These are phyloP conservation scores for Nothophoma quercina DNA, from an alignment of 2,329 filamentous ascomycete species.

Conservation along the genomic window DNA sequence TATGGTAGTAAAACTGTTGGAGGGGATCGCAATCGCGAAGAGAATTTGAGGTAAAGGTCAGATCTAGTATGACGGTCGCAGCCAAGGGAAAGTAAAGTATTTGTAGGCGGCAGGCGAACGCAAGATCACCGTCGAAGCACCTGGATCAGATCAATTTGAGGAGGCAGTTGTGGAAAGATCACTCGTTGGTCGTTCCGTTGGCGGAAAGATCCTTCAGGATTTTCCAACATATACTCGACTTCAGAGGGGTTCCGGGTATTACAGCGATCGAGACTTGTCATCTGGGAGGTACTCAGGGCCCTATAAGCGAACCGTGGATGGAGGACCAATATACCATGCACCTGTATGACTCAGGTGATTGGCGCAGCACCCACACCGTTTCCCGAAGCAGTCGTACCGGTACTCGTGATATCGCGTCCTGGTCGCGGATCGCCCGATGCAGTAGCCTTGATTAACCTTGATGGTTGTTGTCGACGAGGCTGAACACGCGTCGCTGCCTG, in stretches of 20 bases:
- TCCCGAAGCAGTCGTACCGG: neutral
- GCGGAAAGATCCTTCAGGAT: too few relatives aligned
- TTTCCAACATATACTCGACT: too few relatives aligned
- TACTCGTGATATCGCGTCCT: constrained; percentile 7
- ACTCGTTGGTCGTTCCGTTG: neutral
- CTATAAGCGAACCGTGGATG: constrained; percentile 1
- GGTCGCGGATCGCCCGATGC: neutral
- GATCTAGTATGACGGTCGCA: neutral
- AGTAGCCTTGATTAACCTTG: neutral
- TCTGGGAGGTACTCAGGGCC: neutral
- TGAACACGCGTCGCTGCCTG: constrained; percentile 9
- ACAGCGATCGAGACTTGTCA: neutral
- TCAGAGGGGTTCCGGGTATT: too few relatives aligned
- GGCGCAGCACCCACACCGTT: neutral
- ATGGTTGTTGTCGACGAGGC: constrained; percentile 5
- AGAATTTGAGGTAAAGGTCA: neutral
- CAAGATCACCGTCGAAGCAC: neutral
- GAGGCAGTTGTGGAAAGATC: neutral
- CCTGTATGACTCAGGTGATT: constrained; percentile 6
- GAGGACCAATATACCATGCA: neutral
- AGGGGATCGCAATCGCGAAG: too few relatives aligned
- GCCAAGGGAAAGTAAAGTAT: neutral
- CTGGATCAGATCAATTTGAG: too few relatives aligned
- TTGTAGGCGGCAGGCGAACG: neutral
- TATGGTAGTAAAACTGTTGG: neutral